phyloP scores from a whole-genome alignment of 148 eudicot species.

The Salicornia ramosissima region DNA sequence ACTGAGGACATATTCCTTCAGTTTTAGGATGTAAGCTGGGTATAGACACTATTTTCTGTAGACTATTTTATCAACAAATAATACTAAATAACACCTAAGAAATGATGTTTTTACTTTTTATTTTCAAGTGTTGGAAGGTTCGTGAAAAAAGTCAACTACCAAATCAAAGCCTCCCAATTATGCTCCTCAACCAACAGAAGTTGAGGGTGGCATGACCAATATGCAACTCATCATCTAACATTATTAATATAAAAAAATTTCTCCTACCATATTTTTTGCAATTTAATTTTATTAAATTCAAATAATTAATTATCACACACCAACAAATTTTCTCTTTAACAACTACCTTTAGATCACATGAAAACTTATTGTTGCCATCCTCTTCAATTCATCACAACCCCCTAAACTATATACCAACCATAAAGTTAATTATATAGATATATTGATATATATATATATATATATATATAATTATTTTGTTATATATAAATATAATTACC shows the following conservation, averaged over 20 bases:
- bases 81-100: too few species aligned
- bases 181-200: slow-evolving; percentile 20
- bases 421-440: neutral
- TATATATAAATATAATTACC: neutral
- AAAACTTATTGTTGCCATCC: neutral
- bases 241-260: neutral
- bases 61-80: too few species aligned
- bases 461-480: neutral
- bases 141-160: too few species aligned
- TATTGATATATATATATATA: neutral
- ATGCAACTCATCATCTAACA: neutral
- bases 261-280: neutral
- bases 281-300: neutral
- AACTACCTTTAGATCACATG: slow-evolving; percentile 2
- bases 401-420: slow-evolving; percentile 1
- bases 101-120: too few species aligned
- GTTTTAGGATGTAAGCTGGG: too few species aligned
- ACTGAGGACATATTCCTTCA: too few species aligned
- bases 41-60: too few species aligned
- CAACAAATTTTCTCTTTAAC: neutral
- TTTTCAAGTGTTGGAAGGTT: too few species aligned
- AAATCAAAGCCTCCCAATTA: neutral
- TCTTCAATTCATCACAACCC: neutral
- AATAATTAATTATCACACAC: neutral
- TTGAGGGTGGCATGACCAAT: slow-evolving; percentile 26